A percentile compares a stretch with the other conserved stretches of the same genome.
Conservation (phyloP, 306 rosid species). For the Medicago ruthenica region DNA sequence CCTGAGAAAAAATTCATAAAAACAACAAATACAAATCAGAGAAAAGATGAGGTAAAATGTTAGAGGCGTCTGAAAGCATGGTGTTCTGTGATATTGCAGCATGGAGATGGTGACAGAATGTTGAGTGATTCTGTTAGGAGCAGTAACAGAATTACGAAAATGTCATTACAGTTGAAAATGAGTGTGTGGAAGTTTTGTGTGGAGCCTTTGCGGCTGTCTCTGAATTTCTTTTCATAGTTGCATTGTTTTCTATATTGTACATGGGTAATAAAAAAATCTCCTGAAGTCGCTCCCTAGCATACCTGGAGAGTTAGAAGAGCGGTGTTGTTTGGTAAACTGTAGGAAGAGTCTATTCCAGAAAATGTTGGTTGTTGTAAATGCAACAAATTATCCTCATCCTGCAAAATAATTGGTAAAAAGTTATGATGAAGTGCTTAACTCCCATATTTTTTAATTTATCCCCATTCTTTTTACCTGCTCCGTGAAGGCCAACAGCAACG, state of each 20-base stretch:
- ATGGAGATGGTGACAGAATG: too few species aligned
- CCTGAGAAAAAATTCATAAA: slow-evolving; percentile 60
- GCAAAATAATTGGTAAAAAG: slow-evolving; percentile 41
- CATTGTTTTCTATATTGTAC: background rate
- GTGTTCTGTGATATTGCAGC: background rate
- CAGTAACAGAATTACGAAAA: too few species aligned
- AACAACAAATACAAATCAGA: slow-evolving; percentile 20
- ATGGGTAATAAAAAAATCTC: background rate
- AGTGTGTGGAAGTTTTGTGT: too few species aligned
- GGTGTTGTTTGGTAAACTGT: slow-evolving; percentile 72
- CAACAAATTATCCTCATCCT: slow-evolving; percentile 66
- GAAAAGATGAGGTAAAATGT: slow-evolving; percentile 25
- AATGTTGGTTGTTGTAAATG: slow-evolving; percentile 54
- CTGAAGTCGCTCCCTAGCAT: slow-evolving; percentile 20
- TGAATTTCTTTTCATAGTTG: background rate
- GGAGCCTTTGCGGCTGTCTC: too few species aligned
- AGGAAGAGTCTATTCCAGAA: slow-evolving; percentile 63
- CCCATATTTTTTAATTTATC: background rate
- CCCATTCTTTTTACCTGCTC: slow-evolving; percentile 64
- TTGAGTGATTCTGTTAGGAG: too few species aligned
- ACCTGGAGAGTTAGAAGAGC: slow-evolving; percentile 84
- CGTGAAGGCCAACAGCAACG: slow-evolving; percentile 85
- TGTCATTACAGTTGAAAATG: too few species aligned
- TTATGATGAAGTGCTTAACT: slow-evolving; percentile 2
- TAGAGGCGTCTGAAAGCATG: slow-evolving; percentile 28